phyloP scores from a whole-genome alignment of 352 stramenopile genomes.

The Saprolegnia parasitica region DNA sequence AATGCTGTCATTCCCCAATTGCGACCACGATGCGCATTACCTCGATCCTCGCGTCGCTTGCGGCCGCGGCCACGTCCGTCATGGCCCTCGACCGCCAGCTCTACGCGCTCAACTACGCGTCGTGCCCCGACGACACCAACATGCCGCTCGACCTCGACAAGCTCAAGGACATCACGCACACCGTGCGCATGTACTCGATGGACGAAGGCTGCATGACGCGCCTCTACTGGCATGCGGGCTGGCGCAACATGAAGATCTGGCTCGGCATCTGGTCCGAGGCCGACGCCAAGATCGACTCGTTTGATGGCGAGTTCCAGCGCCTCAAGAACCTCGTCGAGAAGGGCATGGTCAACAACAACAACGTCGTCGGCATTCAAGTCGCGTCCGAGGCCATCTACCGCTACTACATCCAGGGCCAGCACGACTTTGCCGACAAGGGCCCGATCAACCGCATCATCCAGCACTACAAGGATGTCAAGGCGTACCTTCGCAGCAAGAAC shows the following conservation, averaged over 20 bases:
- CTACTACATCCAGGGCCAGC: constrained; percentile 39
- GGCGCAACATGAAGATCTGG: constrained; percentile 42
- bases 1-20: constrained; percentile 11
- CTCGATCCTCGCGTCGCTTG: neutral
- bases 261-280: constrained; percentile 64
- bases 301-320: constrained; percentile 47
- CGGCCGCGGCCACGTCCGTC: neutral
- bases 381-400: constrained; percentile 71
- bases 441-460: constrained; percentile 38
- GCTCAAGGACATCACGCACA: constrained; percentile 16
- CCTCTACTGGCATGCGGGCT: constrained; percentile 18
- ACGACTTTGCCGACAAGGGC: constrained; percentile 18
- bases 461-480: constrained; percentile 55
- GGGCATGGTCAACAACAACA: constrained; percentile 41
- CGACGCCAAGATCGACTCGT: constrained; percentile 32
- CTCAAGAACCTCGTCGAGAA: constrained; percentile 40
- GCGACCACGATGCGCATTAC: neutral
- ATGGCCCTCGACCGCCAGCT: constrained; percentile 25
- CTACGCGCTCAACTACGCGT: constrained; percentile 27
- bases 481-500: constrained; percentile 39
- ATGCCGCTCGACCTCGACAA: constrained; percentile 20
- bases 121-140: constrained; percentile 8
- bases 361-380: constrained; percentile 54
- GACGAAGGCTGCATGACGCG: constrained; percentile 23
- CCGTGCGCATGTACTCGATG: constrained; percentile 24